Evolutionary conservation across 1,139 yeast species (phyloP).

Genomic region (Magnusiomyces sp.): DNA sequence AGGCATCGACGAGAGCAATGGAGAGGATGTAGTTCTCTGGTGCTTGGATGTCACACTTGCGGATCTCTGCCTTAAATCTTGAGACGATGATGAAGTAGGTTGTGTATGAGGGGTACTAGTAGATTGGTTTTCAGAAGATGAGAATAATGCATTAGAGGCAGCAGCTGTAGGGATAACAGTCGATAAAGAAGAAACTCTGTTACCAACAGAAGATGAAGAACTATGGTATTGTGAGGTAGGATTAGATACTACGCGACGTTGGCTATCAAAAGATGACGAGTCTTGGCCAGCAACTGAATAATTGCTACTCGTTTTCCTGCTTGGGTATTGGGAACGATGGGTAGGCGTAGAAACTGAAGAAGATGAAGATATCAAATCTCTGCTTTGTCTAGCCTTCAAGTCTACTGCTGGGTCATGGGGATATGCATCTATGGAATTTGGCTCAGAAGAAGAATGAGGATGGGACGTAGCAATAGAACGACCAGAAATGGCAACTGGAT

Average conservation of each 20-base stretch:
- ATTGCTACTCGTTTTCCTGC: background rate
- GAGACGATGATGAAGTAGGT: background rate
- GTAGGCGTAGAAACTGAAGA: background rate
- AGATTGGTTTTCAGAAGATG: background rate
- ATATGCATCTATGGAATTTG: too few relatives aligned
- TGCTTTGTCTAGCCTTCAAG: too few relatives aligned
- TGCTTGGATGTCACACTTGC: conserved; percentile 2
- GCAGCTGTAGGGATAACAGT: background rate
- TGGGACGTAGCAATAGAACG: too few relatives aligned
- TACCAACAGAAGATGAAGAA: background rate
- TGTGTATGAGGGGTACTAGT: too few relatives aligned
- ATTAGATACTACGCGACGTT: background rate
- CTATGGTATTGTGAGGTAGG: background rate
- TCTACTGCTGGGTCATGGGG: too few relatives aligned
- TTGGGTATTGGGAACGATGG: background rate
- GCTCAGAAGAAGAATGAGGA: too few relatives aligned
- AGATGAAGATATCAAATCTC: background rate
- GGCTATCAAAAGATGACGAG: background rate
- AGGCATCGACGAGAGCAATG: conserved; percentile 12
- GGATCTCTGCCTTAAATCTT: background rate
- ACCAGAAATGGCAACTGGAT: too few relatives aligned
- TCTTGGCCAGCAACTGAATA: background rate
- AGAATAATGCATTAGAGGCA: background rate
- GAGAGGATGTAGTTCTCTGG: conserved; percentile 11
- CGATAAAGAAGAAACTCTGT: background rate